A percentile compares a stretch with the other conserved stretches of the same genome.
Evolutionary conservation across 352 stramenopile species (phyloP).

Genomic region (Pythium phragmitis): DNA sequence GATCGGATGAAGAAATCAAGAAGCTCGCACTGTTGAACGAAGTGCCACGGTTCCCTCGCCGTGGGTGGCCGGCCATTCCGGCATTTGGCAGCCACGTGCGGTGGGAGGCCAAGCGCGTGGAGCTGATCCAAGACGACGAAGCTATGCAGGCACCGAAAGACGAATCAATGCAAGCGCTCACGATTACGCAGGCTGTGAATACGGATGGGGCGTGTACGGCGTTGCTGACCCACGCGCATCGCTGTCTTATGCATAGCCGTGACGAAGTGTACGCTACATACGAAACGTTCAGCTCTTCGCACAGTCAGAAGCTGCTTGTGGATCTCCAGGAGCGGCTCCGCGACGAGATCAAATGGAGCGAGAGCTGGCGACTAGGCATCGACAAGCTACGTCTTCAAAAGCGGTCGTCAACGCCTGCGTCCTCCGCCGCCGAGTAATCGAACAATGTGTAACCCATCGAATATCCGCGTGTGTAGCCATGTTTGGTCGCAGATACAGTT

Average conservation of each 20-base stretch:
- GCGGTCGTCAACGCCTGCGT: background rate
- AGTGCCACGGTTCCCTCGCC: slow-evolving; percentile 45
- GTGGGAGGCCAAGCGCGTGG: slow-evolving; percentile 19
- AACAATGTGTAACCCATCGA: background rate
- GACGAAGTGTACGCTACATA: slow-evolving; percentile 46
- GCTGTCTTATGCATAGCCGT: slow-evolving; percentile 44
- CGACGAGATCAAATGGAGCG: slow-evolving; percentile 56
- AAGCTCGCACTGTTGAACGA: slow-evolving; percentile 46
- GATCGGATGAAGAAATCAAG: slow-evolving; percentile 45
- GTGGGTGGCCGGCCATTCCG: slow-evolving; percentile 47
- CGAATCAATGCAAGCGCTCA: slow-evolving; percentile 15
- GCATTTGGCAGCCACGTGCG: slow-evolving; percentile 35
- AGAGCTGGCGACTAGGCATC: slow-evolving; percentile 52
- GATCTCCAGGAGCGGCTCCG: slow-evolving; percentile 43
- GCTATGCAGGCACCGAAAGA: slow-evolving; percentile 13
- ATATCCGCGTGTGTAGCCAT: background rate
- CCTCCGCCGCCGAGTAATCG: background rate
- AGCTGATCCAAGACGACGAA: slow-evolving; percentile 25
- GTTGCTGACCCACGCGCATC: slow-evolving; percentile 62
- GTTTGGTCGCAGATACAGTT: background rate
- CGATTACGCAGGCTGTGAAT: slow-evolving; percentile 13
- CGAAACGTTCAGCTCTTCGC: slow-evolving; percentile 25
- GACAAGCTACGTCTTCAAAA: slow-evolving; percentile 26
- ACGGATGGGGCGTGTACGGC: slow-evolving; percentile 38
- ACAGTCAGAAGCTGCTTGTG: slow-evolving; percentile 23